These are phyloP conservation scores for Alternaria gansuensis DNA, from an alignment of 2,329 filamentous ascomycete genomes.

Conservation along the genomic window DNA sequence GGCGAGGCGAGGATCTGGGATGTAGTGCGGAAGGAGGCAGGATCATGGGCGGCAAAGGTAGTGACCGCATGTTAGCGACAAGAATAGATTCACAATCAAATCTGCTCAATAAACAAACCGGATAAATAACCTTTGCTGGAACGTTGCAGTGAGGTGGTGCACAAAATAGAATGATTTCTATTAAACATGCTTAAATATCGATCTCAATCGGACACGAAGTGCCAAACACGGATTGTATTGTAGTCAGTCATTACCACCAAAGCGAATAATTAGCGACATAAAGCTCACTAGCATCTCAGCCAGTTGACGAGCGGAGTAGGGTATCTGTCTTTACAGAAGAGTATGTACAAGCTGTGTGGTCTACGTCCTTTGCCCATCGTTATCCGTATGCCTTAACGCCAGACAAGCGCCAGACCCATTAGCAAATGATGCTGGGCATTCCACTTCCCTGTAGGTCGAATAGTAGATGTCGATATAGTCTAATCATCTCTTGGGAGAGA, in stretches of 20 bases:
- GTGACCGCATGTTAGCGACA: too few species aligned
- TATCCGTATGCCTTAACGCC: not conserved
- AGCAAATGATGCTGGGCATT: constrained; percentile 1
- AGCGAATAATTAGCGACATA: not conserved
- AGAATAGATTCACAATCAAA: too few species aligned
- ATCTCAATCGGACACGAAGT: not conserved
- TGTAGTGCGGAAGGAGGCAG: too few species aligned
- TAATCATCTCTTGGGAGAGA: constrained; percentile 9
- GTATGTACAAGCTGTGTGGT: constrained; percentile 4
- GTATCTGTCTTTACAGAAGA: constrained; percentile 8
- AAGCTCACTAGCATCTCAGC: constrained; percentile 9
- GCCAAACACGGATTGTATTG: not conserved
- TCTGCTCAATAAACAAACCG: too few species aligned
- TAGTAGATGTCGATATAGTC: not conserved
- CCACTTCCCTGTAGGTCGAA: not conserved
- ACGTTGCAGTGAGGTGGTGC: not conserved
- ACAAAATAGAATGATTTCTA: not conserved
- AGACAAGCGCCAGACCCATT: constrained; percentile 1
- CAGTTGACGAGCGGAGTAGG: constrained; percentile 5
- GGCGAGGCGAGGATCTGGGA: too few species aligned
- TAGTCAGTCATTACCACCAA: not conserved
- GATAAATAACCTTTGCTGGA: too few species aligned
- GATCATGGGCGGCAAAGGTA: too few species aligned
- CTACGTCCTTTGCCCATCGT: not conserved
- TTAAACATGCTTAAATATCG: not conserved